Evolutionary conservation across 192 early-diverging fungal genomes (phyloP), one percentile per base, ranked within the genome.

Genomic region (Entomortierella chlamydospora): DNA sequence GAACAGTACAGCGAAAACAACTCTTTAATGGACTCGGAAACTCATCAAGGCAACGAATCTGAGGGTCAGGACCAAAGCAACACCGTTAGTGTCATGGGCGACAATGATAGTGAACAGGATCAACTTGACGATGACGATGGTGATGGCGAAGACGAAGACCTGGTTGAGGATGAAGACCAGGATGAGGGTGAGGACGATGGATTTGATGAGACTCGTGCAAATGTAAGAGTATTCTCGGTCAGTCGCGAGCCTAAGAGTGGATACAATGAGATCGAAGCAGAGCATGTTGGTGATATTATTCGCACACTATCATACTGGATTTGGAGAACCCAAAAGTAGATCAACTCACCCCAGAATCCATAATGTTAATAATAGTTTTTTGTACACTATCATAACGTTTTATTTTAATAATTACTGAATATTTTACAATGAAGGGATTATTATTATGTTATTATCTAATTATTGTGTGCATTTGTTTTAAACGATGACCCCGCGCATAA

Each of bases 191-290:
- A 53, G 0, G 66, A 50, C 23, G 64, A 61, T 20, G 61, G 57
- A 28, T 25, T 33, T 17, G 51, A 67, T 5, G 64, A 57, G 11
- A 29, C 20, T 7, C 34, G 43, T 33, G 76, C 61, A 6, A 52
- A 79, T 30, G 76, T 79, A 20, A 55, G 61, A 5, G 76, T 79
- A 18, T 79, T 64, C 62, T 70, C 76, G 23, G 76, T 79, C 29
- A 79, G 76, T 33, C 76, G 76, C 25, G 76, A 79, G 43, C 76
- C 76, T 47, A 79, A 79, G 68, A 70, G 63, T 56, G 76, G 76
- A 39, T 79, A 61, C 63, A 79, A 79, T 43, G 51, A 60, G 37
- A 34, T 79, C 25, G 76, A 79, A 28, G 59, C 76, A 3, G 63
- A 79, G 33, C 76, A 79, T 53, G 76, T 79, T 18, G 76, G 76